Conservation (phyloP, 345 rosid species). For the Hirschfeldia incana region DNA sequence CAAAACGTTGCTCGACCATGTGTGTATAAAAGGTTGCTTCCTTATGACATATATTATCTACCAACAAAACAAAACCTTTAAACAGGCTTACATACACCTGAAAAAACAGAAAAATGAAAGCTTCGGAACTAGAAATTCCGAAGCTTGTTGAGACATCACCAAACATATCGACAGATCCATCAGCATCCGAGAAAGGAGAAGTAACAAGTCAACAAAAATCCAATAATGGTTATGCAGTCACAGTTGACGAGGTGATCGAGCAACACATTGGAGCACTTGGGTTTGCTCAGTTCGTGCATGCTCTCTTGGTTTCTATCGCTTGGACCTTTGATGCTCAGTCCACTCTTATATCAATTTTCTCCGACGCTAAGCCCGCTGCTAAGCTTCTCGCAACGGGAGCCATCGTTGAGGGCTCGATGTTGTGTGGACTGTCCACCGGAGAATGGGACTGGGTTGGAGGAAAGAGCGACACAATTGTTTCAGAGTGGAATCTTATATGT, state of each 20-base stretch:
- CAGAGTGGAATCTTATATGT: conserved; percentile 76
- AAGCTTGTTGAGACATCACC: conserved; percentile 2
- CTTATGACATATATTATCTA: conserved; percentile 11
- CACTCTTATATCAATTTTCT: conserved; percentile 64
- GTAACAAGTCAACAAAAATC: conserved; percentile 5
- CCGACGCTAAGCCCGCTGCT: conserved; percentile 62
- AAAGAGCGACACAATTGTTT: conserved; percentile 44
- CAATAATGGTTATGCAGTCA: conserved; percentile 44
- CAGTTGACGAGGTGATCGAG: conserved; percentile 70
- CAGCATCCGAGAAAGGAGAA: conserved; percentile 32
- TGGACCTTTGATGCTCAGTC: conserved; percentile 71
- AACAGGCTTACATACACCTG: conserved; percentile 26
- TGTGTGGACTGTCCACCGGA: conserved; percentile 54
- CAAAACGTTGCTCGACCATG: conserved; percentile 19
- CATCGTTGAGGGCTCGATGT: conserved; percentile 17
- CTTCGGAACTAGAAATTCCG: conserved; percentile 18
- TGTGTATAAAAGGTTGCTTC: conserved; percentile 20
- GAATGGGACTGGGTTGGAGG: conserved; percentile 77
- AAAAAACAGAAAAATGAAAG: conserved; percentile 23
- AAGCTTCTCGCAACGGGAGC: conserved; percentile 9
- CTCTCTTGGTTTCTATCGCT: conserved; percentile 62
- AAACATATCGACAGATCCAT: conserved; percentile 31
- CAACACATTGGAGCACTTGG: conserved; percentile 66
- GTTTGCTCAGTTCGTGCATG: conserved; percentile 59
- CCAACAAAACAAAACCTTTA: background rate